Evolutionary conservation across 2,329 filamentous ascomycete species (phyloP).

Genomic region (Cladosporium sp.): DNA sequence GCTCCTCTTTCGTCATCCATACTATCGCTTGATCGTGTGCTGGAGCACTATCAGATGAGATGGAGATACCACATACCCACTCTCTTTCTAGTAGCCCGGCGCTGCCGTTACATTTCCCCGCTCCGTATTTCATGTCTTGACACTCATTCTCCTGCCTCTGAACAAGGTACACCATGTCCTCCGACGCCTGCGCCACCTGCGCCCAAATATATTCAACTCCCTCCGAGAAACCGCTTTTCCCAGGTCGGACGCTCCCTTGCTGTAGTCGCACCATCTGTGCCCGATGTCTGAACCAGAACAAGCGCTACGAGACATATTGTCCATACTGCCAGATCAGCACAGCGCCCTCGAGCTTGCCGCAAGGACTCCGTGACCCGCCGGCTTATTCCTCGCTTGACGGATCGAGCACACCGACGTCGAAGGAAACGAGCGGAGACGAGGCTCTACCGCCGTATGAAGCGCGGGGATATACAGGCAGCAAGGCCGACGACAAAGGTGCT

Average conservation of each 20-base stretch:
- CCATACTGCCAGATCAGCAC: slow-evolving; percentile 72
- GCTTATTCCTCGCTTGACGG: slow-evolving; percentile 45
- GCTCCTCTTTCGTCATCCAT: not conserved
- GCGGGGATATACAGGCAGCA: slow-evolving; percentile 6
- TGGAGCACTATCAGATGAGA: no score
- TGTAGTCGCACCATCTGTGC: slow-evolving; percentile 67
- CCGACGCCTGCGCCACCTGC: slow-evolving; percentile 28
- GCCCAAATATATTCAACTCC: slow-evolving; percentile 22
- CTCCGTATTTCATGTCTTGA: no score
- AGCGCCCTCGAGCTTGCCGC: slow-evolving; percentile 53
- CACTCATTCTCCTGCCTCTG: no score
- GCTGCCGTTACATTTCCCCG: no score
- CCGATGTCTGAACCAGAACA: slow-evolving; percentile 62
- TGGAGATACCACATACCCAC: no score
- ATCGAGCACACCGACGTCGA: slow-evolving; percentile 22
- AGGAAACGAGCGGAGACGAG: slow-evolving; percentile 27
- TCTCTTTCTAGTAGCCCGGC: no score
- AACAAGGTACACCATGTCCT: slow-evolving; percentile 1
- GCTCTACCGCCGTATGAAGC: slow-evolving; percentile 39
- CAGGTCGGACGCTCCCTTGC: slow-evolving; percentile 59
- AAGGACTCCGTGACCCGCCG: slow-evolving; percentile 63
- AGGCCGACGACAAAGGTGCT: slow-evolving; percentile 27
- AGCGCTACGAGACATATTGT: slow-evolving; percentile 59
- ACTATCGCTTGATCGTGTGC: no score
- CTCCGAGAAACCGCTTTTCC: slow-evolving; percentile 54